phyloP scores from a whole-genome alignment of 2,329 filamentous ascomycete species.

The Apiospora kogelbergensis region DNA sequence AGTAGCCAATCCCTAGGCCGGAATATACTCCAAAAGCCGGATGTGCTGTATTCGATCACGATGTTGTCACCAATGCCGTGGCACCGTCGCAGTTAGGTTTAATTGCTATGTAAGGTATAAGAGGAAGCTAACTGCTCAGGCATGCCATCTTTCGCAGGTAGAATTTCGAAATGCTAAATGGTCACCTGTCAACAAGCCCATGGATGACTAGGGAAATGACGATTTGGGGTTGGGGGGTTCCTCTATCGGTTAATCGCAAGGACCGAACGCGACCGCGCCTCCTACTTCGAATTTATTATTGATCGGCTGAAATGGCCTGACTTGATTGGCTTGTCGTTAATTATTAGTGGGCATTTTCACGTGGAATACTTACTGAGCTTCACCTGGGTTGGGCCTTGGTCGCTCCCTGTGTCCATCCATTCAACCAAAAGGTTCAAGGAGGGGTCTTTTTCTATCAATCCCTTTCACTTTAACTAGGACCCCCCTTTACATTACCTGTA shows the following conservation, averaged over 20 bases:
- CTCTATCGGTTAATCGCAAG: slow-evolving; percentile 1
- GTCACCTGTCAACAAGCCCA: slow-evolving; percentile 12
- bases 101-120: neutral
- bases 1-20: neutral
- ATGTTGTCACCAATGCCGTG: neutral
- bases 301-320: neutral
- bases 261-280: slow-evolving; percentile 9
- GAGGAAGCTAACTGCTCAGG: neutral
- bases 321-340: neutral
- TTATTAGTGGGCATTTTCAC: slow-evolving; percentile 5
- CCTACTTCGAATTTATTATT: neutral
- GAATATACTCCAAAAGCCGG: neutral
- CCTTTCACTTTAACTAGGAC: neutral
- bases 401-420: neutral
- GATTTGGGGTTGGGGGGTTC: neutral
- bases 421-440: neutral
- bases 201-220: slow-evolving; percentile 4
- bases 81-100: neutral
- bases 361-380: neutral
- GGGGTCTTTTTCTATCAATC: neutral
- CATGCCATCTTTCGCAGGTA: neutral
- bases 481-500: neutral
- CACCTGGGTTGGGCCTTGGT: neutral
- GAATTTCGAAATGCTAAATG: neutral
- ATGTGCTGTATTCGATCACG: neutral